Evolutionary conservation across 345 rosid species (phyloP).

Genomic region (Carallia pectinifolia): DNA sequence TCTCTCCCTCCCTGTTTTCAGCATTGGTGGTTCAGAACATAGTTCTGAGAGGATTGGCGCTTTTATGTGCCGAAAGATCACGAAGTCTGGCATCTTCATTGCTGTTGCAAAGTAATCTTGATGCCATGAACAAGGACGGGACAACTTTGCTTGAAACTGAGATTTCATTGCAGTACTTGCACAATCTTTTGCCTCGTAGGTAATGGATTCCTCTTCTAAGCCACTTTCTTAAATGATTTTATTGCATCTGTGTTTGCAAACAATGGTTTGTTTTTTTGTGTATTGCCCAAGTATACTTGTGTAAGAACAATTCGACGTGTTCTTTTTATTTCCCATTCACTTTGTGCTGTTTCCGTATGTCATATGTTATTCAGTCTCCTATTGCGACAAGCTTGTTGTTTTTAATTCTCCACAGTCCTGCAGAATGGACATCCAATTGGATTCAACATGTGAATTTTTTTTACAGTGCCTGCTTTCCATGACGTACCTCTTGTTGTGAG

Average conservation of each 20-base stretch:
- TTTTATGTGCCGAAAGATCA: no score
- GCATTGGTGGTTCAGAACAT: no score
- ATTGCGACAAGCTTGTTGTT: no score
- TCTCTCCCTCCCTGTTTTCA: no score
- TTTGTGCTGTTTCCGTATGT: no score
- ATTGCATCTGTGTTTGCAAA: no score
- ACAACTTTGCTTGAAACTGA: slow-evolving; percentile 60
- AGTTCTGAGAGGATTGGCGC: no score
- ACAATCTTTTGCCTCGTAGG: slow-evolving; percentile 92
- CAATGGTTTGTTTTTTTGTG: no score
- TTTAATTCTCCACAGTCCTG: neutral
- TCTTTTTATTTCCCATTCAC: neutral
- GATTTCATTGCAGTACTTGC: slow-evolving; percentile 80
- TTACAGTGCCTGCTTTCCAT: slow-evolving; percentile 93
- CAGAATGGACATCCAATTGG: neutral
- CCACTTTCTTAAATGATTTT: neutral
- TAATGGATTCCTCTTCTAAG: slow-evolving; percentile 12
- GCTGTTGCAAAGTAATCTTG: slow-evolving; percentile 38
- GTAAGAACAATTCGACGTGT: neutral
- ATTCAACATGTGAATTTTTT: neutral
- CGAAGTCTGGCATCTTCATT: slow-evolving; percentile 5
- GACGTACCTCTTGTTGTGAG: slow-evolving; percentile 97
- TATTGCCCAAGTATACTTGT: slow-evolving; percentile 75
- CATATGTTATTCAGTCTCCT: no score
- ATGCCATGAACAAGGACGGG: slow-evolving; percentile 69